Percentiles rank a stretch among this genome's conserved stretches.
These are phyloP conservation scores for Komagataella pastoris DNA, from an alignment of 805 yeast genomes.

Conservation along the genomic window DNA sequence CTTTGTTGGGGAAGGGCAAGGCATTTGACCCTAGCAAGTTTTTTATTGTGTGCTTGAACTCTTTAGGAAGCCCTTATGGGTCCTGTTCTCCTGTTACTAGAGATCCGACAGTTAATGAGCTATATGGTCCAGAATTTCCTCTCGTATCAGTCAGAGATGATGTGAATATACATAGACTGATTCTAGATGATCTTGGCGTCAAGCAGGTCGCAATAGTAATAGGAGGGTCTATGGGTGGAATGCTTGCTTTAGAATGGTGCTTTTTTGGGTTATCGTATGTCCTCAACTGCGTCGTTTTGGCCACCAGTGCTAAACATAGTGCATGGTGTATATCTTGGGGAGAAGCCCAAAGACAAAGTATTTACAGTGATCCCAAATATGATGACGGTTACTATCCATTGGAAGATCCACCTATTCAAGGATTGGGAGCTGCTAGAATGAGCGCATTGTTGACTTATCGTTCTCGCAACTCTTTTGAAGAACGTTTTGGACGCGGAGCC, in stretches of 20 bases:
- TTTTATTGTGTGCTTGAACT: constrained; percentile 77
- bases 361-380: constrained; percentile 90
- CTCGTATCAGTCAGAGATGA: constrained; percentile 91
- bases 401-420: constrained; percentile 72
- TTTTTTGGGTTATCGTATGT: constrained; percentile 60
- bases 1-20: constrained; percentile 68
- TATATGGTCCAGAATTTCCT: constrained; percentile 93
- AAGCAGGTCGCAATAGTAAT: constrained; percentile 68
- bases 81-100: constrained; percentile 81
- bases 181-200: constrained; percentile 74
- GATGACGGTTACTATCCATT: constrained; percentile 76
- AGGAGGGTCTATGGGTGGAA: constrained; percentile 99
- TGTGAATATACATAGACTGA: constrained; percentile 60
- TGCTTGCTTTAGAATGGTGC: constrained; percentile 85
- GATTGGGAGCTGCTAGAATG: constrained; percentile 96
- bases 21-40: constrained; percentile 88
- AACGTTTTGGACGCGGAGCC: constrained; percentile 75
- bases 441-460: constrained; percentile 88
- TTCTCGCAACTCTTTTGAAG: constrained; percentile 83
- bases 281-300: constrained; percentile 62
- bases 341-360: constrained; percentile 94
- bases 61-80: constrained; percentile 96
- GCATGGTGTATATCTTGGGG: constrained; percentile 99
- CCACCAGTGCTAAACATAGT: constrained; percentile 87
- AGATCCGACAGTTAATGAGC: constrained; percentile 62